phyloP scores from a whole-genome alignment of 1,284 basidiomycete genomes.

The Apiotrichum sp. region DNA sequence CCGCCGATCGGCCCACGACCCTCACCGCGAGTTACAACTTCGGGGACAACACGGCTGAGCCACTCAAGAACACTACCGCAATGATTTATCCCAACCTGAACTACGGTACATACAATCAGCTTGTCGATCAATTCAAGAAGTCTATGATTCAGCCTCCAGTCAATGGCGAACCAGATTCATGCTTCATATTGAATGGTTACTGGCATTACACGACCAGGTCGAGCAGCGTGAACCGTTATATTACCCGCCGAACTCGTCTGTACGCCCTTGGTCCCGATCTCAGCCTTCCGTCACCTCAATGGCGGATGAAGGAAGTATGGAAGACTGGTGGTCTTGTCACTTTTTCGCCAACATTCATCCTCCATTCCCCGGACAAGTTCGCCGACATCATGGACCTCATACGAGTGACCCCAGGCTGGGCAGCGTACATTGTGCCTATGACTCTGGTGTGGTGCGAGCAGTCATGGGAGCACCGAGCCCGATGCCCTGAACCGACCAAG shows the following conservation, averaged over 20 bases:
- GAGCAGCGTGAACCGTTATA: not conserved
- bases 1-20: not conserved
- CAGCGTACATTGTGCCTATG: constrained; percentile 29
- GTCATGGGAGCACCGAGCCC: constrained; percentile 15
- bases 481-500: constrained; percentile 23
- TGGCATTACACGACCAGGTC: constrained; percentile 7
- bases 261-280: constrained; percentile 21
- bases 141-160: not conserved
- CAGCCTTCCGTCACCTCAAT: constrained; percentile 13
- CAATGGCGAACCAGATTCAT: not conserved
- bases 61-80: not conserved
- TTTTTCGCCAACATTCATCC: constrained; percentile 32
- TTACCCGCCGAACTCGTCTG: constrained; percentile 11
- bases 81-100: not conserved
- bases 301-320: constrained; percentile 22
- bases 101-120: not conserved
- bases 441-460: constrained; percentile 25
- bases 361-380: constrained; percentile 23
- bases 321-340: constrained; percentile 30
- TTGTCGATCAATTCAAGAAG: not conserved
- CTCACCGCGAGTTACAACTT: constrained; percentile 6
- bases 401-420: constrained; percentile 22
- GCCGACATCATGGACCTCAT: constrained; percentile 25
- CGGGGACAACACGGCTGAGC: not conserved
- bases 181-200: constrained; percentile 15